Evolutionary conservation across 192 early-diverging fungal genomes (phyloP).

Genomic region (Thamnidium elegans): DNA sequence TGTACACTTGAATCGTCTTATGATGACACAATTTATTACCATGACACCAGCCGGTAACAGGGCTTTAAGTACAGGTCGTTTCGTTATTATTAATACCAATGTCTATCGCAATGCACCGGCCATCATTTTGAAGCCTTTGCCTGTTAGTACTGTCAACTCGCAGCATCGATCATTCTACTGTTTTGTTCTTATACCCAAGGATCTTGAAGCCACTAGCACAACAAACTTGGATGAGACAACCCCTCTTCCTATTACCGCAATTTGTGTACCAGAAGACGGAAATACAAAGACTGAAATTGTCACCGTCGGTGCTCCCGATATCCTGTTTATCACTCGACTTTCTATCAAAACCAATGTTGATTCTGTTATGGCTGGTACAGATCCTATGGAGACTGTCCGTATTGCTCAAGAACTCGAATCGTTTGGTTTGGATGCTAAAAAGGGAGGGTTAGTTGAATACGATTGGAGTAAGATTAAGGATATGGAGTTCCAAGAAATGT

Average conservation of each 20-base stretch:
- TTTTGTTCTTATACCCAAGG: conserved; percentile 35
- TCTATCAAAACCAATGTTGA: conserved; percentile 46
- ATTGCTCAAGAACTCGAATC: conserved; percentile 35
- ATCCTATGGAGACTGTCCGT: conserved; percentile 29
- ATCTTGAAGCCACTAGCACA: neutral
- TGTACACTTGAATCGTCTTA: conserved; percentile 47
- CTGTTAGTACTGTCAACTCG: conserved; percentile 30
- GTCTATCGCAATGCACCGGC: conserved; percentile 63
- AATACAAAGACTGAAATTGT: conserved; percentile 38
- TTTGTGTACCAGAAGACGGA: conserved; percentile 40
- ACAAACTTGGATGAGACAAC: conserved; percentile 23
- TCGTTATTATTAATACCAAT: conserved; percentile 73
- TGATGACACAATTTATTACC: conserved; percentile 55
- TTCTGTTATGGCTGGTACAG: conserved; percentile 31
- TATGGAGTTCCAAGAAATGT: conserved; percentile 80
- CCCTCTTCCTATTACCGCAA: conserved; percentile 54
- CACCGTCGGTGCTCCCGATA: conserved; percentile 47
- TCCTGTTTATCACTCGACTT: conserved; percentile 56
- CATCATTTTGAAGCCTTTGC: conserved; percentile 54
- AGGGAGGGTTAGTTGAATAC: conserved; percentile 56
- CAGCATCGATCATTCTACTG: conserved; percentile 37
- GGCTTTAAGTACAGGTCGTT: conserved; percentile 66
- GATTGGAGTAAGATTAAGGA: conserved; percentile 86
- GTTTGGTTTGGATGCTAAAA: conserved; percentile 30
- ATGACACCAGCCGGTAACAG: conserved; percentile 56